These are phyloP conservation scores for Syzygium oleosum DNA, from an alignment of 345 rosid genomes.

Conservation along the genomic window DNA sequence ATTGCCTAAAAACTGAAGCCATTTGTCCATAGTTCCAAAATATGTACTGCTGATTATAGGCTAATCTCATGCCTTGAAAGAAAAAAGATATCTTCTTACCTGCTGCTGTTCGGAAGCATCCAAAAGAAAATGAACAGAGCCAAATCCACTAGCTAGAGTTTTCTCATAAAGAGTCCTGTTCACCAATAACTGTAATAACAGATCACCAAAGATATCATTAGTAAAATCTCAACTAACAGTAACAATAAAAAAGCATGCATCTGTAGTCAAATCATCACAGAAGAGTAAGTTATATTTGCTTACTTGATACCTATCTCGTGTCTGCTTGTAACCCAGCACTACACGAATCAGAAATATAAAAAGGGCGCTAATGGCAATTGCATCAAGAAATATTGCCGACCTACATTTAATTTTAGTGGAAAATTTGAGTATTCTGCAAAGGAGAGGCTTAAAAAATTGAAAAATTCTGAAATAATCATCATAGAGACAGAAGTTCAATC, in stretches of 20 bases:
- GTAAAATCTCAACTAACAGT: not conserved
- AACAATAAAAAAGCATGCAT: not conserved
- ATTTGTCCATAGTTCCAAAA: not conserved
- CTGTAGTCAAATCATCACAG: not conserved
- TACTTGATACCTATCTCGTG: slow-evolving; percentile 97
- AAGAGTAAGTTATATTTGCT: slow-evolving; percentile 15
- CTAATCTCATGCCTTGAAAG: not conserved
- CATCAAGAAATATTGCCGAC: slow-evolving; percentile 87
- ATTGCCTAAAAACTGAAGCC: not conserved
- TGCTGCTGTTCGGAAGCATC: slow-evolving; percentile 98
- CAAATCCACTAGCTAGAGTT: slow-evolving; percentile 95
- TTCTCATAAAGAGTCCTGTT: slow-evolving; percentile 94
- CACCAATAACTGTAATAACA: slow-evolving; percentile 60
- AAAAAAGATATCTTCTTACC: slow-evolving; percentile 26
- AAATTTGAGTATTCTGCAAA: not conserved
- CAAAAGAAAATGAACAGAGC: slow-evolving; percentile 87
- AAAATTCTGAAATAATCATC: not conserved
- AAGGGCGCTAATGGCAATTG: slow-evolving; percentile 69
- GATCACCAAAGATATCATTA: slow-evolving; percentile 4
- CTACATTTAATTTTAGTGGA: slow-evolving; percentile 22
- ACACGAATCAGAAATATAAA: slow-evolving; percentile 74
- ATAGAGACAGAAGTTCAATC: not conserved
- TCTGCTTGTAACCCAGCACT: slow-evolving; percentile 94
- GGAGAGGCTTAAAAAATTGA: not conserved
- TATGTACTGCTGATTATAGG: not conserved